These are phyloP conservation scores for Penicillium bialowiezense DNA, from an alignment of 495 filamentous ascomycete genomes.

Conservation along the genomic window DNA sequence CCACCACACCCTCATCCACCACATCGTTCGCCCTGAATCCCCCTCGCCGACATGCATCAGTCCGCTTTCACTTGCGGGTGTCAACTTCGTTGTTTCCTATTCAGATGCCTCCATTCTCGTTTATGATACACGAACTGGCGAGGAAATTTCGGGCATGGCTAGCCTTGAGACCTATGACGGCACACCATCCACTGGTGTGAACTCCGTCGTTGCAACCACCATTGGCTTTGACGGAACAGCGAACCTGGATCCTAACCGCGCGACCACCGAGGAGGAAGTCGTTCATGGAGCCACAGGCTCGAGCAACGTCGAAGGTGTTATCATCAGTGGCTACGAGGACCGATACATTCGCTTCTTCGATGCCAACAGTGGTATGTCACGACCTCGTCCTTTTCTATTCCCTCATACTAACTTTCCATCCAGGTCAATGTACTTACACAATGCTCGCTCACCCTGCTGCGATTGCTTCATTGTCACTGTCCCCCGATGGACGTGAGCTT, in stretches of 20 bases:
- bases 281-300: constrained; percentile 80
- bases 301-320: constrained; percentile 82
- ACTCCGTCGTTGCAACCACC: constrained; percentile 86
- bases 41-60: constrained; percentile 90
- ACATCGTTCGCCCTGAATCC: constrained; percentile 67
- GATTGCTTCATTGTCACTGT: constrained; percentile 85
- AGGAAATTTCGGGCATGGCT: constrained; percentile 88
- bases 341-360: constrained; percentile 95
- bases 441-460: constrained; percentile 95
- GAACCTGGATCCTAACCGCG: constrained; percentile 61
- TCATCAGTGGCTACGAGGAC: constrained; percentile 95
- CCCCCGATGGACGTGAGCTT: constrained; percentile 88
- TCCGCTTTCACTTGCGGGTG: constrained; percentile 77
- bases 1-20: constrained; percentile 72
- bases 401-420: constrained; percentile 28
- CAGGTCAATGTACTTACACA: constrained; percentile 98
- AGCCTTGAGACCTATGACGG: constrained; percentile 91
- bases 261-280: constrained; percentile 62
- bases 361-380: constrained; percentile 95
- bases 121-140: constrained; percentile 86
- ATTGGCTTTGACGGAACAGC: constrained; percentile 69
- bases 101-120: constrained; percentile 85
- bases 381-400: not conserved
- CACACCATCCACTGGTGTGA: constrained; percentile 78
- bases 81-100: constrained; percentile 91